phyloP scores from a whole-genome alignment of 768 basidiomycete genomes.

The Mycena floridula region DNA sequence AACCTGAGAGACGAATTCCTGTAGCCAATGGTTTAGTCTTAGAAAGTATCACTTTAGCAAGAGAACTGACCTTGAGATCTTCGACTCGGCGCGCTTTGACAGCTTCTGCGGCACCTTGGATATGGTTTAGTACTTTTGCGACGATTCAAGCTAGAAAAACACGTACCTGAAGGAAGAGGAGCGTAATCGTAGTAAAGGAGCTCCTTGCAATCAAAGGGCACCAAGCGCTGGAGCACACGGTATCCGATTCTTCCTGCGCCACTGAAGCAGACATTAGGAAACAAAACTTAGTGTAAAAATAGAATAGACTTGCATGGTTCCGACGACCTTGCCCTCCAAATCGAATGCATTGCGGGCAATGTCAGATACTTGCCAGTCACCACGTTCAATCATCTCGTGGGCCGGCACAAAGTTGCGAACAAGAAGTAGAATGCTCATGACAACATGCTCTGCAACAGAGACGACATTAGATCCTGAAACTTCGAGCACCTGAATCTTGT shows the following conservation, averaged over 20 bases:
- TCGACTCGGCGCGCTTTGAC: conserved; percentile 71
- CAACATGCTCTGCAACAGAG: conserved; percentile 86
- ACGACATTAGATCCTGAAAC: conserved; percentile 88
- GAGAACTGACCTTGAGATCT: conserved; percentile 57
- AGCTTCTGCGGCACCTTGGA: conserved; percentile 53
- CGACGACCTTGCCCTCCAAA: conserved; percentile 86
- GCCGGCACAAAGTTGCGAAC: conserved; percentile 88
- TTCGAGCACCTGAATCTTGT: conserved; percentile 75
- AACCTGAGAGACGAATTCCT: conserved; percentile 41
- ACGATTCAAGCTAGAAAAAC: too few relatives aligned
- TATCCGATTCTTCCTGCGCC: conserved; percentile 68
- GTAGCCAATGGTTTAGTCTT: too few relatives aligned
- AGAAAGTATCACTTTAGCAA: conserved; percentile 4
- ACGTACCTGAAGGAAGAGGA: conserved; percentile 55
- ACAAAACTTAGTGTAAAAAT: too few relatives aligned
- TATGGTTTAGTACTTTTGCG: conserved; percentile 1
- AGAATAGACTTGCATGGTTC: conserved; percentile 93
- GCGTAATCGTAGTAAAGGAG: conserved; percentile 87
- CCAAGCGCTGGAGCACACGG: conserved; percentile 73
- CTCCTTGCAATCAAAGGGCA: conserved; percentile 86
- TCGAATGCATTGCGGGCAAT: conserved; percentile 82
- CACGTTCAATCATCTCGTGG: conserved; percentile 84
- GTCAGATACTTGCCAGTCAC: conserved; percentile 84
- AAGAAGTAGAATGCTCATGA: conserved; percentile 86
- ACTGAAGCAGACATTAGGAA: too few relatives aligned